A percentile compares a stretch with the other conserved stretches of the same genome.
Conservation (phyloP, 192 early-diverging fungal species). For the Coemansia sp. region DNA sequence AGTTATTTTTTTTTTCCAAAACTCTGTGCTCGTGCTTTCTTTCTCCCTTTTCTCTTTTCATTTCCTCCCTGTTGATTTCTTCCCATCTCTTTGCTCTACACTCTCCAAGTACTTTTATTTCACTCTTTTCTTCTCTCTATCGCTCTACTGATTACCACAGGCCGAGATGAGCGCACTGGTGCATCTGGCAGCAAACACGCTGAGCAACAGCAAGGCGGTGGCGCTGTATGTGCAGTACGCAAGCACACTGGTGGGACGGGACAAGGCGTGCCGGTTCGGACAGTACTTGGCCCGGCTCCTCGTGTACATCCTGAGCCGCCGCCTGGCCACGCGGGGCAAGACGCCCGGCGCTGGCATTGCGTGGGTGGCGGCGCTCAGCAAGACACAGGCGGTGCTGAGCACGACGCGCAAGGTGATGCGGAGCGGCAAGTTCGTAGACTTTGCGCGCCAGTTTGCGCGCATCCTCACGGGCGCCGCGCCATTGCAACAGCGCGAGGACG, state of each 20-base stretch:
- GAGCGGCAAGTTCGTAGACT: conserved; percentile 46
- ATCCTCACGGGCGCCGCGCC: conserved; percentile 12
- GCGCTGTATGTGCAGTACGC: conserved; percentile 58
- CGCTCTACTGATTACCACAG: not conserved
- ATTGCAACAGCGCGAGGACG: conserved; percentile 11
- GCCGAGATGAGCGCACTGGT: not conserved
- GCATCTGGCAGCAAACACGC: conserved; percentile 5
- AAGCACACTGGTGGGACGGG: conserved; percentile 68
- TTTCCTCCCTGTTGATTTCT: conserved; percentile 5
- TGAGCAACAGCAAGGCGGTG: conserved; percentile 23
- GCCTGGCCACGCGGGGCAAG: conserved; percentile 17
- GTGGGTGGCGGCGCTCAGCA: conserved; percentile 31
- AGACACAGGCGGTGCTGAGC: conserved; percentile 26
- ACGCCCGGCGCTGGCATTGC: conserved; percentile 5
- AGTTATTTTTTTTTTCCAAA: not conserved
- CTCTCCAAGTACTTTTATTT: not conserved
- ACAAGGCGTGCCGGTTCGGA: conserved; percentile 76
- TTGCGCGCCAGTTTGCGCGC: conserved; percentile 25
- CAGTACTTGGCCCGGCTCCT: conserved; percentile 88
- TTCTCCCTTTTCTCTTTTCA: not conserved
- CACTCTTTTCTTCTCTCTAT: not conserved
- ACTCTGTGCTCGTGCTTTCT: not conserved
- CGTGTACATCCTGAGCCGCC: conserved; percentile 49
- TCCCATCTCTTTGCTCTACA: not conserved
- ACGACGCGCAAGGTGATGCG: conserved; percentile 52